These are phyloP conservation scores for Penicillium waksmanii DNA, from an alignment of 495 filamentous ascomycete genomes.

Conservation along the genomic window DNA sequence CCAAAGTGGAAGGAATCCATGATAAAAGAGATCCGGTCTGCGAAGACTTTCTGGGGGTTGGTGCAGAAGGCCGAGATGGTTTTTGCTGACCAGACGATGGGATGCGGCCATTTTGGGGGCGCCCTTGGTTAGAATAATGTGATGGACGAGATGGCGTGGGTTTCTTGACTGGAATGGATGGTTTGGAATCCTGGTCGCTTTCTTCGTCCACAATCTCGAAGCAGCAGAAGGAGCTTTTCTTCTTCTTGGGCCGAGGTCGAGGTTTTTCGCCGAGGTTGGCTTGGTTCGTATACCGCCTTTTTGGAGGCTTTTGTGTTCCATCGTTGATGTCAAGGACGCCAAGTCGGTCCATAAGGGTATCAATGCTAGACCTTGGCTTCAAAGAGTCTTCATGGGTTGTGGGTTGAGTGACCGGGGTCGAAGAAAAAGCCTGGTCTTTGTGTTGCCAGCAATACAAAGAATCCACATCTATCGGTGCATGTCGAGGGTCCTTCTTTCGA, in stretches of 20 bases:
- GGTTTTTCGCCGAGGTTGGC: slow-evolving; percentile 26
- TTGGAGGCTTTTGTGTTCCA: slow-evolving; percentile 19
- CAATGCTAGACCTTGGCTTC: slow-evolving; percentile 72
- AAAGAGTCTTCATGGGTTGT: slow-evolving; percentile 46
- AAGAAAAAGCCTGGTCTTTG: slow-evolving; percentile 73
- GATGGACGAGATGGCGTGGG: slow-evolving; percentile 12
- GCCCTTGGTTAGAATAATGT: slow-evolving; percentile 19
- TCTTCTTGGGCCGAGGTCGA: slow-evolving; percentile 19
- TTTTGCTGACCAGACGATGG: slow-evolving; percentile 19
- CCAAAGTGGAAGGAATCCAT: slow-evolving; percentile 65
- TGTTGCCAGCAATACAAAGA: slow-evolving; percentile 92
- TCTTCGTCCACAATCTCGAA: slow-evolving; percentile 34
- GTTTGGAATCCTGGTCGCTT: slow-evolving; percentile 15
- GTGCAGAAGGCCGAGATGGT: slow-evolving; percentile 16
- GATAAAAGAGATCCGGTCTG: slow-evolving; percentile 57
- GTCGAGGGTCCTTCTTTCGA: slow-evolving; percentile 41
- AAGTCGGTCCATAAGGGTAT: slow-evolving; percentile 78
- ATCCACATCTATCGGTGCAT: slow-evolving; percentile 43
- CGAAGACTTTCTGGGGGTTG: slow-evolving; percentile 28
- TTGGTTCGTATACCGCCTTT: slow-evolving; percentile 19
- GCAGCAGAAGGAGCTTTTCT: slow-evolving; percentile 40
- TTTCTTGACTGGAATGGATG: slow-evolving; percentile 18
- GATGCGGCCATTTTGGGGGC: slow-evolving; percentile 9
- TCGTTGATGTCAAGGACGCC: slow-evolving; percentile 69
- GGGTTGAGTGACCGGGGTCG: slow-evolving; percentile 10